These are phyloP conservation scores for Phoenix roebelenii DNA, from an alignment of 176 grass and related monocot species.

Conservation along the genomic window DNA sequence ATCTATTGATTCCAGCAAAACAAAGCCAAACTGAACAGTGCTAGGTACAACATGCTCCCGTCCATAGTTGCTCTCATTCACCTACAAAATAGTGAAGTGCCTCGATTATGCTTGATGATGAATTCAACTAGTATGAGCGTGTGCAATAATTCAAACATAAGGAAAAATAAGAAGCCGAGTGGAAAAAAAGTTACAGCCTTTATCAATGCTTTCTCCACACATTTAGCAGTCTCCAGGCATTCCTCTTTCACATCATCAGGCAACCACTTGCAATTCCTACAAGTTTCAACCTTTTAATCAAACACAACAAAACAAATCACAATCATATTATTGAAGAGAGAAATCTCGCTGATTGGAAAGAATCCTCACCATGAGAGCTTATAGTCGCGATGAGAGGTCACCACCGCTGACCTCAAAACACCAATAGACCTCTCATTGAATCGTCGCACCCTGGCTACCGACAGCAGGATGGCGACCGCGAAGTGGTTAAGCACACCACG, in stretches of 20 bases:
- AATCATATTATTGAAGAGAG: not conserved
- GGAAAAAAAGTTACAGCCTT: slow-evolving; percentile 52
- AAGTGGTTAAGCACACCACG: slow-evolving; percentile 48
- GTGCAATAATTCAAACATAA: too few relatives aligned
- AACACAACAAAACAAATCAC: slow-evolving; percentile 14
- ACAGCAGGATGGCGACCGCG: slow-evolving; percentile 61
- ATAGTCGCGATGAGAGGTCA: slow-evolving; percentile 39
- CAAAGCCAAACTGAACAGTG: slow-evolving; percentile 72
- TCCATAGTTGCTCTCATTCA: slow-evolving; percentile 51
- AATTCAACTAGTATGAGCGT: too few relatives aligned
- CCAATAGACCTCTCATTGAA: slow-evolving; percentile 43
- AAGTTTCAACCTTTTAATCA: slow-evolving; percentile 4
- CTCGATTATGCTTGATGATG: too few relatives aligned
- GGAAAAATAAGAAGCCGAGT: too few relatives aligned
- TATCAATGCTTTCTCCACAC: slow-evolving; percentile 52
- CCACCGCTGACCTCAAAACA: slow-evolving; percentile 34
- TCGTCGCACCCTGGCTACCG: slow-evolving; percentile 54
- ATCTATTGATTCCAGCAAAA: slow-evolving; percentile 50
- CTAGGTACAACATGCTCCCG: slow-evolving; percentile 67
- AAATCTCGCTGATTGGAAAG: too few relatives aligned
- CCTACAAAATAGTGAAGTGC: slow-evolving; percentile 36
- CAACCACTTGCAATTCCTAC: slow-evolving; percentile 76
- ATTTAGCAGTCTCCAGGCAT: slow-evolving; percentile 29
- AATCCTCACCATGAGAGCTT: slow-evolving; percentile 44
- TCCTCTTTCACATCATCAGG: slow-evolving; percentile 52